Conservation (phyloP, 805 yeast genomes). For the Danielia oregonensis region DNA sequence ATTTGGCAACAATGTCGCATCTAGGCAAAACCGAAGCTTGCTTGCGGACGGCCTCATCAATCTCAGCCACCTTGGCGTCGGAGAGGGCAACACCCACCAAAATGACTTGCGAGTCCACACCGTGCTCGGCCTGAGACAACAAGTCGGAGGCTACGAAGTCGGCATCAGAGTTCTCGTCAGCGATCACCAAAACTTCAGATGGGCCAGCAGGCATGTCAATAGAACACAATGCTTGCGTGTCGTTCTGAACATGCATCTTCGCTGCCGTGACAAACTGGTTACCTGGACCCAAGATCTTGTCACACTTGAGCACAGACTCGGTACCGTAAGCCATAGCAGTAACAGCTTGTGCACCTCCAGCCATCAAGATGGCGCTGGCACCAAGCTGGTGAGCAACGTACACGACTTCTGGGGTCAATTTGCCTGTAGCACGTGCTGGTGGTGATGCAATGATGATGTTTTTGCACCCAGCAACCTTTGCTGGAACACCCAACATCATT, state of each 20-base stretch:
- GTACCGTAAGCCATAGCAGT: slow-evolving; percentile 99
- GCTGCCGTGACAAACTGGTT: slow-evolving; percentile 99
- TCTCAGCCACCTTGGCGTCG: slow-evolving; percentile 53
- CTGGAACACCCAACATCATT: slow-evolving; percentile 97
- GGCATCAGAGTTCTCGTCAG: slow-evolving; percentile 84
- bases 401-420: slow-evolving; percentile 92
- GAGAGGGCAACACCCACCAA: slow-evolving; percentile 76
- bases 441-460: slow-evolving; percentile 94
- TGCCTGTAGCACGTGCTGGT: slow-evolving; percentile 84
- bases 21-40: slow-evolving; percentile 88
- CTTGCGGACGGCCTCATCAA: slow-evolving; percentile 77
- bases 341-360: slow-evolving; percentile 99
- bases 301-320: slow-evolving; percentile 85
- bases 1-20: slow-evolving; percentile 86
- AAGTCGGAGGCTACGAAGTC: slow-evolving; percentile 97
- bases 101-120: slow-evolving; percentile 95
- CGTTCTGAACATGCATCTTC: slow-evolving; percentile 95
- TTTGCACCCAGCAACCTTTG: slow-evolving; percentile 94
- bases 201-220: slow-evolving; percentile 99
- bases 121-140: slow-evolving; percentile 98
- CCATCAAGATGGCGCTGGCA: slow-evolving; percentile 83
- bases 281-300: slow-evolving; percentile 97
- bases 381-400: slow-evolving; percentile 96
- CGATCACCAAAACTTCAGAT: slow-evolving; percentile 93
- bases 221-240: slow-evolving; percentile 89